Evolutionary conservation across 78 protist species (phyloP).

Genomic region (slime mould (Dictyostelium discoideum)): dicty_2.7 NC_007091.3:3185501-3186000

Average conservation of each 20-base stretch:
- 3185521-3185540: neutral
- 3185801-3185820: neutral
- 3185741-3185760: neutral
- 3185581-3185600: neutral
- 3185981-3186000: neutral
- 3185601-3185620: neutral
- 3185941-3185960: neutral
- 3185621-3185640: neutral
- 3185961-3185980: neutral
- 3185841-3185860: neutral
- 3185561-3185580: neutral
- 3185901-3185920: neutral
- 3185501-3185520: neutral
- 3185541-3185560: neutral
- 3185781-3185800: neutral
- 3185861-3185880: neutral
- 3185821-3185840: neutral
- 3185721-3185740: neutral
- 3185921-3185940: neutral
- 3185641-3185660: neutral
- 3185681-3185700: neutral
- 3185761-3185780: neutral
- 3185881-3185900: neutral
- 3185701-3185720: neutral
- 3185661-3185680: neutral